Evolutionary conservation across 768 basidiomycete genomes (phyloP), one percentile per base, ranked within the genome.

Genomic region (Cytidiella melzeri): DNA sequence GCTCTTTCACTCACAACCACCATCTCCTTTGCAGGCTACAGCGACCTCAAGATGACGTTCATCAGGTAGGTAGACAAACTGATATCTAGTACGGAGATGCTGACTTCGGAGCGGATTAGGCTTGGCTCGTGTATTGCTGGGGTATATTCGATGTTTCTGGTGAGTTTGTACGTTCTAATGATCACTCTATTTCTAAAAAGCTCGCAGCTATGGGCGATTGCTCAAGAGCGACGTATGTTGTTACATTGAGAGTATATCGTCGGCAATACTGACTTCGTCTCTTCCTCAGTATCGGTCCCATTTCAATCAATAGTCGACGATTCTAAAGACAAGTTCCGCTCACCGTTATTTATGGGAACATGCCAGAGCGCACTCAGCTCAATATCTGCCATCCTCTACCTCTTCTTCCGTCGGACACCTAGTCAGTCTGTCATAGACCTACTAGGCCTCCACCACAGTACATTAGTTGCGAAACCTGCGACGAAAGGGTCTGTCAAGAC

Each of bases 121-220:
- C 76, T 97, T 41, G 75, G 72, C 23, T 57, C 86, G 55, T 98
- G 94, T 64, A 77, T 92, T 11, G 68, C 75, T 7, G 94, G 94
- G 47, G 93, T 98, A 40, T 98, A 98, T 63, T 79, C 86, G 20
- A 92, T 92, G 77, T 97, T 96, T 65, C 72, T 97, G 57, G 87
- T 87, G 59, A 67, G 84, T 11, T 12, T 25, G 3, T 40, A 41
- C 26, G 19, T 23, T 26, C 50, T 58, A 27, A 52, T 30, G 54
- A 45, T 28, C 23, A 42, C 42, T 42, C 36, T 38, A 20, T 18
- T 51, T 39, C 21, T 47, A 13, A 10, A 3, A 18, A 41, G 7
- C n/a, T n/a, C n/a, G 6, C 55, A 92, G 90, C 65, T 92, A 43
- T 91, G 92, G 92, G 92, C 89, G 10, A 80, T 94, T 39, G 89